A percentile compares a stretch with the other conserved stretches of the same genome.
These are phyloP conservation scores for Globisporangium polare DNA, from an alignment of 352 stramenopile species.

Conservation along the genomic window DNA sequence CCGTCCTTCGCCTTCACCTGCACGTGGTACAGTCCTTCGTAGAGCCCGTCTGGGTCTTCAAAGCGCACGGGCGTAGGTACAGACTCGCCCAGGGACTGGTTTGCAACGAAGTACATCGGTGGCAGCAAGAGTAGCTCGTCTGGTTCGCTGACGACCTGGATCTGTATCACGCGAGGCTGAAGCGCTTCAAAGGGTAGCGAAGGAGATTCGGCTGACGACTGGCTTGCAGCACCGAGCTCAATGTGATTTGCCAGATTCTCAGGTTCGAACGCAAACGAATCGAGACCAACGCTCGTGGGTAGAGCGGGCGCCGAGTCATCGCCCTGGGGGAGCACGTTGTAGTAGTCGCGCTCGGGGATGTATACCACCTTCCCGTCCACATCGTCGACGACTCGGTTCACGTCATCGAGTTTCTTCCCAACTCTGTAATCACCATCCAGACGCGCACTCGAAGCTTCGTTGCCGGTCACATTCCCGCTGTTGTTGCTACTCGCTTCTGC, in stretches of 20 bases:
- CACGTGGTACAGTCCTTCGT: conserved; percentile 37
- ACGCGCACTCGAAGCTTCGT: neutral
- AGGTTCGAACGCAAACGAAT: conserved; percentile 41
- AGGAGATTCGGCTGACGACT: neutral
- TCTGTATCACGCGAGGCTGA: conserved; percentile 27
- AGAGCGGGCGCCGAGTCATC: neutral
- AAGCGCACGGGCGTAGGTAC: conserved; percentile 44
- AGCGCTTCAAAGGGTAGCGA: conserved; percentile 10
- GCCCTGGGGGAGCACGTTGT: conserved; percentile 24
- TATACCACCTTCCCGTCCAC: conserved; percentile 35
- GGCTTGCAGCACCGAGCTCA: neutral
- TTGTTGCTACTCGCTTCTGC: neutral
- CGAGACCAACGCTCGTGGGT: conserved; percentile 9
- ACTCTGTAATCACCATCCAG: conserved; percentile 1
- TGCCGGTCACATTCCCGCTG: neutral
- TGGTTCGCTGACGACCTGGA: conserved; percentile 48
- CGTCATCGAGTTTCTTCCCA: conserved; percentile 2
- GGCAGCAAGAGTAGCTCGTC: conserved; percentile 46
- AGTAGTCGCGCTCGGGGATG: conserved; percentile 47
- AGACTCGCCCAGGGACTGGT: conserved; percentile 14
- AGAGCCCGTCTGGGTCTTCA: conserved; percentile 42
- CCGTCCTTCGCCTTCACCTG: conserved; percentile 35
- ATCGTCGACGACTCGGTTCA: conserved; percentile 22
- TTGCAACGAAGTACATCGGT: conserved; percentile 32
- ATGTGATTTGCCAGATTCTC: neutral